Evolutionary conservation across 208 protist species (phyloP).

Genomic region (Leishmania mexicana): DNA sequence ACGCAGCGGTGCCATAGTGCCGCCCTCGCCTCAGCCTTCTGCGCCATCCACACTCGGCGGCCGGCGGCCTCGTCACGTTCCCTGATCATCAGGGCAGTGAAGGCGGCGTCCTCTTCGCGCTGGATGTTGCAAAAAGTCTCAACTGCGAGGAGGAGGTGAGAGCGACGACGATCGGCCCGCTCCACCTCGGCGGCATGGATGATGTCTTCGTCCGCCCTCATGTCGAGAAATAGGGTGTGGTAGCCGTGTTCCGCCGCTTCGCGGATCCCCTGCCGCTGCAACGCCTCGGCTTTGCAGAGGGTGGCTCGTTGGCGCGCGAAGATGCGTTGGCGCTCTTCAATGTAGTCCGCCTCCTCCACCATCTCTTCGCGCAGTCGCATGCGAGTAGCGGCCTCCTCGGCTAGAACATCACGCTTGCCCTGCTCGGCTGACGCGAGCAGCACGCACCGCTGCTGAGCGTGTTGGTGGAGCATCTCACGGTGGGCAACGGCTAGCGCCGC

Average conservation of each 20-base stretch:
- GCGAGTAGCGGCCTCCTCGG: slow-evolving; percentile 39
- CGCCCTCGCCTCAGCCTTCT: slow-evolving; percentile 34
- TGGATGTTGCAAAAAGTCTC: slow-evolving; percentile 36
- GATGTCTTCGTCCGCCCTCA: slow-evolving; percentile 31
- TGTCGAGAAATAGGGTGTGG: slow-evolving; percentile 35
- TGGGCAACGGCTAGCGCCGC: slow-evolving; percentile 10
- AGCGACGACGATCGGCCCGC: slow-evolving; percentile 10
- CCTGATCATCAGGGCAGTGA: slow-evolving; percentile 23
- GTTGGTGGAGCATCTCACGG: slow-evolving; percentile 13
- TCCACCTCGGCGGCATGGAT: slow-evolving; percentile 4
- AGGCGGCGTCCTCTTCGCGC: slow-evolving; percentile 40
- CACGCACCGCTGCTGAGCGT: slow-evolving; percentile 12
- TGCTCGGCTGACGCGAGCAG: slow-evolving; percentile 34
- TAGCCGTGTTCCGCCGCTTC: slow-evolving; percentile 35
- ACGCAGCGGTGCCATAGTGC: slow-evolving; percentile 17
- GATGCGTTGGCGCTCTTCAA: slow-evolving; percentile 26
- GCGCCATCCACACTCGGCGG: slow-evolving; percentile 39
- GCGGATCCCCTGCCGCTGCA: slow-evolving; percentile 22
- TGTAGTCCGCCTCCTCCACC: slow-evolving; percentile 29
- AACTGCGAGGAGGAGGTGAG: slow-evolving; percentile 33
- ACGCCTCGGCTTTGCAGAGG: slow-evolving; percentile 3
- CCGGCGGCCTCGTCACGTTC: slow-evolving; percentile 39
- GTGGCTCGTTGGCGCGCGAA: slow-evolving; percentile 20
- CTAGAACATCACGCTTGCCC: slow-evolving; percentile 33
- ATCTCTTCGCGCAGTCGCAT: slow-evolving; percentile 25